These are phyloP conservation scores for Fibroporia radiculosa DNA, from an alignment of 768 basidiomycete genomes.

Conservation along the genomic window DNA sequence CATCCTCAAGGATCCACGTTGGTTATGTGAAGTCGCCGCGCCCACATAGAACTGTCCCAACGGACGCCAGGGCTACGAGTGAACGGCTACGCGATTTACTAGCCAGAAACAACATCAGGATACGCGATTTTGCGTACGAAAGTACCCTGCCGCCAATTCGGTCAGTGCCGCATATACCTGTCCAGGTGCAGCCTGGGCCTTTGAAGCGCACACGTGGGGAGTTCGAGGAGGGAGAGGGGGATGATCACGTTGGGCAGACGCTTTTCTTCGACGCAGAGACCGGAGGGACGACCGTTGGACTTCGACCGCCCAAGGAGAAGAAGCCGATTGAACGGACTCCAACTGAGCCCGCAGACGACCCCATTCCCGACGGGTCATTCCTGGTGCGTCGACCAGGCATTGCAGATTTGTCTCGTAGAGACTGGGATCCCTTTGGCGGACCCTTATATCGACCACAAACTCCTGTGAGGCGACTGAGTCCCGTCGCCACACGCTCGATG, in stretches of 20 bases:
- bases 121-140: slow-evolving; percentile 63
- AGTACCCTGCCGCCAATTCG: slow-evolving; percentile 54
- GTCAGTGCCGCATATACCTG: slow-evolving; percentile 35
- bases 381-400: not conserved
- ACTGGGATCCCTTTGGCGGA: not conserved
- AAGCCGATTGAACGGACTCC: slow-evolving; percentile 23
- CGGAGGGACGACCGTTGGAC: slow-evolving; percentile 5
- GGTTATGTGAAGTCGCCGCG: no score
- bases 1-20: no score
- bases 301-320: slow-evolving; percentile 18
- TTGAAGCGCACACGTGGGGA: slow-evolving; percentile 30
- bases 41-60: no score
- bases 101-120: slow-evolving; percentile 30
- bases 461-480: slow-evolving; percentile 3
- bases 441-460: not conserved
- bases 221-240: slow-evolving; percentile 22
- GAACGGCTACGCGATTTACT: slow-evolving; percentile 16
- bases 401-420: not conserved
- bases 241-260: slow-evolving; percentile 13
- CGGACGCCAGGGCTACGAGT: no score
- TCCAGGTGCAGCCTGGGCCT: slow-evolving; percentile 40
- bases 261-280: slow-evolving; percentile 11
- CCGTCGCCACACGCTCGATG: not conserved
- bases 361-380: not conserved
- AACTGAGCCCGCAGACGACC: slow-evolving; percentile 27